Conservation (phyloP, 2,329 filamentous ascomycete genomes). For the Botrytis fabae region DNA sequence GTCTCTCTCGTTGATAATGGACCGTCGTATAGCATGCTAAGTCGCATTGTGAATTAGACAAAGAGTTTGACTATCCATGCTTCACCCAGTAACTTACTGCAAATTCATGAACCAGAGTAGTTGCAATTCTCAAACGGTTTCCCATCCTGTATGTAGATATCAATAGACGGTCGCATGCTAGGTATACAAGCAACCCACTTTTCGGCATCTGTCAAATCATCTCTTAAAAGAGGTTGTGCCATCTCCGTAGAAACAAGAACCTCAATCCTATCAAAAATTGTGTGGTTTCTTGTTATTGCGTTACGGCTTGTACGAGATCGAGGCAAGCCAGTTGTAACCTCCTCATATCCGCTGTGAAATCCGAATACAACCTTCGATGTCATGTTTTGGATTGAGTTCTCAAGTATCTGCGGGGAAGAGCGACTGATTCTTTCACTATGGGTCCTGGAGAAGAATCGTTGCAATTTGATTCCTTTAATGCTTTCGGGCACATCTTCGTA, state of each 20-base stretch:
- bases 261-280: not conserved
- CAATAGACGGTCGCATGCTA: not conserved
- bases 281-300: slow-evolving; percentile 10
- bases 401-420: not conserved
- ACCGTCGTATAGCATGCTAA: slow-evolving; percentile 8
- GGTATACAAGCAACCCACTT: not conserved
- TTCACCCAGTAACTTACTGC: not conserved
- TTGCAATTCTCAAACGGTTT: not conserved
- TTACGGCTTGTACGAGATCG: not conserved
- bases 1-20: not conserved
- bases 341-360: slow-evolving; percentile 13
- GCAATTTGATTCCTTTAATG: not conserved
- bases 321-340: slow-evolving; percentile 8
- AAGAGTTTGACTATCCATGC: not conserved
- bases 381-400: not conserved
- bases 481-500: not conserved
- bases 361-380: slow-evolving; percentile 4
- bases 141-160: slow-evolving; percentile 2
- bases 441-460: not conserved
- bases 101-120: slow-evolving; percentile 3
- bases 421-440: not conserved
- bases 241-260: slow-evolving; percentile 2
- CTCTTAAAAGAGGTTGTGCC: slow-evolving; percentile 7
- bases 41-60: not conserved
- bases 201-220: slow-evolving; percentile 10